Percentiles rank a stretch among this genome's conserved stretches.
These are phyloP conservation scores for Saraca asoca DNA, from an alignment of 331 rosid genomes.

Conservation along the genomic window DNA sequence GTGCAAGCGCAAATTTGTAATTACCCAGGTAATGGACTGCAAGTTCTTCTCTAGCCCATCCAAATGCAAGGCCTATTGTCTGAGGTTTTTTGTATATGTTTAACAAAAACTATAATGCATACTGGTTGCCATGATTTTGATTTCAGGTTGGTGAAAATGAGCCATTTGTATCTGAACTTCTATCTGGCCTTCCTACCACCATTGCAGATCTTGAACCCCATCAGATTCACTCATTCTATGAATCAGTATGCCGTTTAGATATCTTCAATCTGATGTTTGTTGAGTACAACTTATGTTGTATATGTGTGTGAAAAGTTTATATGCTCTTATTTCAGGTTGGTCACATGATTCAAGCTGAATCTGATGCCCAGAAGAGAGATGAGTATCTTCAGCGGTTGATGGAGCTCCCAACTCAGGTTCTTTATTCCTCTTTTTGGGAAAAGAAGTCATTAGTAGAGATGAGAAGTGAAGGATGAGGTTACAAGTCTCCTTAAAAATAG, in stretches of 20 bases:
- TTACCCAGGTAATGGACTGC: constrained; percentile 60
- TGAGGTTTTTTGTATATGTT: too few species aligned
- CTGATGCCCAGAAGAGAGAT: constrained; percentile 82
- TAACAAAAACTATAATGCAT: background rate
- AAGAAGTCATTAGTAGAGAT: too few species aligned
- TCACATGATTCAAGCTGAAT: constrained; percentile 91
- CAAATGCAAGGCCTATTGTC: too few species aligned
- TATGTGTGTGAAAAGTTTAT: background rate
- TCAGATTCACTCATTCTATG: constrained; percentile 88
- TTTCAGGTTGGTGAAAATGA: constrained; percentile 88
- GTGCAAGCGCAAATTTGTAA: constrained; percentile 89
- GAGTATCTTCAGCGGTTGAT: constrained; percentile 85
- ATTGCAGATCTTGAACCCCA: constrained; percentile 90
- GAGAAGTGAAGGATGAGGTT: too few species aligned
- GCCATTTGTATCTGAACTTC: constrained; percentile 90
- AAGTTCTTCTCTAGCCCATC: background rate
- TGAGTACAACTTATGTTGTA: background rate
- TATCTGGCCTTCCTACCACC: constrained; percentile 73
- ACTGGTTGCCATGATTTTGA: constrained; percentile 27
- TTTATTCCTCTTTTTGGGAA: background rate
- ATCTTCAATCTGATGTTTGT: constrained; percentile 10
- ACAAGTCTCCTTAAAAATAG: too few species aligned
- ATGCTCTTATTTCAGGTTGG: constrained; percentile 58
- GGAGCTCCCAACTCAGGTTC: constrained; percentile 89
- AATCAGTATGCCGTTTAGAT: constrained; percentile 62